Conservation (phyloP, 441 rosid species). For the Adansonia gregorii region DNA sequence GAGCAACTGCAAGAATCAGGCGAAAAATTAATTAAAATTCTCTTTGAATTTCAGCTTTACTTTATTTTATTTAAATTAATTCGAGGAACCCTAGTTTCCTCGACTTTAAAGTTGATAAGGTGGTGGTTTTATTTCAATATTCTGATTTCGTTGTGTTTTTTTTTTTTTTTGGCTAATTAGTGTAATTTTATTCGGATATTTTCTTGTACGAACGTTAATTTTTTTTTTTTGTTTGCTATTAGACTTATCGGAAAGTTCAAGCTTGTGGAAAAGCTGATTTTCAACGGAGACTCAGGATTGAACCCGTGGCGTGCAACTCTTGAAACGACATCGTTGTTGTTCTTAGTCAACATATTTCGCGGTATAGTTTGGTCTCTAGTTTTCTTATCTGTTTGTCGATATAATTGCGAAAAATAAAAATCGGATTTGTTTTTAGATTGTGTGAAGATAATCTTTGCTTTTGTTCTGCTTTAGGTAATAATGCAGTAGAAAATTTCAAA, state of each 20-base stretch:
- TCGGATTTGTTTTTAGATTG: not conserved
- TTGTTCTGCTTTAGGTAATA: not conserved
- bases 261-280: not conserved
- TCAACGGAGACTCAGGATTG: conserved; percentile 14
- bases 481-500: conserved; percentile 16
- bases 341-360: conserved; percentile 16
- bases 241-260: not conserved
- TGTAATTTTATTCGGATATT: not conserved
- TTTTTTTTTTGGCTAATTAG: not conserved
- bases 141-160: not conserved
- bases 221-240: not conserved
- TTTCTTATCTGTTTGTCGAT: conserved; percentile 13
- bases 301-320: conserved; percentile 8
- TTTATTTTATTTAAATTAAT: not conserved
- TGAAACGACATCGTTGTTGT: not conserved
- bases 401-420: not conserved
- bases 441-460: not conserved
- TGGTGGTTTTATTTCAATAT: not conserved
- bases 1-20: conserved; percentile 7
- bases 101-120: not conserved
- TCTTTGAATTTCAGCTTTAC: not conserved
- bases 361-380: not conserved
- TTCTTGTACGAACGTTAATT: not conserved
- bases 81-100: conserved; percentile 17
- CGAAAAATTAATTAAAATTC: not conserved